Percentiles rank a stretch among this genome's conserved stretches.
phyloP scores from a whole-genome alignment of 192 early-diverging fungal species.

The Mortierella antarctica region DNA sequence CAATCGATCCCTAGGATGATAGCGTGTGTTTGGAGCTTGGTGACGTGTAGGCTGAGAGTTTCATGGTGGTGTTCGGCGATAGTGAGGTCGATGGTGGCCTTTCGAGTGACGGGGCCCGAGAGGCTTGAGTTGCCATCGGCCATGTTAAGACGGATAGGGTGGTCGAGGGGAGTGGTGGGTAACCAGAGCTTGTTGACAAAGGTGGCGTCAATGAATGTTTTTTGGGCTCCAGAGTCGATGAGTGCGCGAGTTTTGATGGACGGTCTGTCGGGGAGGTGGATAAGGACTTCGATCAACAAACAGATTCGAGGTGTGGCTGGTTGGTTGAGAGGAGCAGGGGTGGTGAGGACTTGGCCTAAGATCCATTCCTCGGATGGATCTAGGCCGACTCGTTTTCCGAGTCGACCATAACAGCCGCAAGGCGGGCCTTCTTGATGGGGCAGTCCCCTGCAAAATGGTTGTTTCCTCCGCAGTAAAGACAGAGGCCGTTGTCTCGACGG shows the following conservation, averaged over 20 bases:
- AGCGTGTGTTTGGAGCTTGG: background rate
- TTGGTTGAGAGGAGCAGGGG: background rate
- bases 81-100: background rate
- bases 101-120: constrained; percentile 1
- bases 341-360: constrained; percentile 2
- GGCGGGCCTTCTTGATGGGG: no score
- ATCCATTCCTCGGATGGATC: no score
- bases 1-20: constrained; percentile 11
- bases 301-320: background rate
- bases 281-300: background rate
- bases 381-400: no score
- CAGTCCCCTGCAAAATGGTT: no score
- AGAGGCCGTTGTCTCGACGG: no score
- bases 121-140: background rate
- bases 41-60: background rate
- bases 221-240: constrained; percentile 12
- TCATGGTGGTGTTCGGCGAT: constrained; percentile 11
- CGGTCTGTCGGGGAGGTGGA: constrained; percentile 1
- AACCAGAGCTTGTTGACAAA: background rate
- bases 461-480: no score
- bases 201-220: background rate
- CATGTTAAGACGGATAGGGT: constrained; percentile 12
- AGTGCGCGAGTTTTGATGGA: background rate
- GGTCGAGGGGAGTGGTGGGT: background rate
- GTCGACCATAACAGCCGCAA: no score